Percentiles rank a stretch among this genome's conserved stretches.
These are phyloP conservation scores for Pestalotiopsis sp. DNA, from an alignment of 2,329 filamentous ascomycete genomes.

Conservation along the genomic window DNA sequence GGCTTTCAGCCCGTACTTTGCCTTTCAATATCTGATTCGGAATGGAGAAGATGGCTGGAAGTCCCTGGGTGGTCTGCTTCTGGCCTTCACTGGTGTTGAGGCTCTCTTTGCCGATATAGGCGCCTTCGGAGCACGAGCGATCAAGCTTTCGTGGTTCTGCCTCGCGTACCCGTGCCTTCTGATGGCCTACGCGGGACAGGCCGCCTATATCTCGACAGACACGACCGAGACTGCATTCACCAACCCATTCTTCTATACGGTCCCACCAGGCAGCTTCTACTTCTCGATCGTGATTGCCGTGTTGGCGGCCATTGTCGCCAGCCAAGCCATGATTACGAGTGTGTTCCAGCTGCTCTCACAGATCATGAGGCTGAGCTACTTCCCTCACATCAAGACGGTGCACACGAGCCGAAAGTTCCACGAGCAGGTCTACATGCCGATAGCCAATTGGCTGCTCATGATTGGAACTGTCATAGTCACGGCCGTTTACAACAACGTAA, in stretches of 20 bases:
- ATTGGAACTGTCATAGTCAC: conserved; percentile 71
- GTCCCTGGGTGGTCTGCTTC: conserved; percentile 66
- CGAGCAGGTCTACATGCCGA: conserved; percentile 73
- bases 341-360: conserved; percentile 58
- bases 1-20: conserved; percentile 58
- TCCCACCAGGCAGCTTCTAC: conserved; percentile 66
- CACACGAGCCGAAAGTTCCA: conserved; percentile 70
- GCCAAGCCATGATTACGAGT: conserved; percentile 74
- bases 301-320: conserved; percentile 71
- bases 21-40: conserved; percentile 59
- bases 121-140: conserved; percentile 67
- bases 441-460: conserved; percentile 77
- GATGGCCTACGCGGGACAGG: conserved; percentile 69
- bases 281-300: conserved; percentile 68
- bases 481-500: conserved; percentile 54
- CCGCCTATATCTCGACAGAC: conserved; percentile 63
- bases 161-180: conserved; percentile 64
- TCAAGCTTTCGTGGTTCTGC: conserved; percentile 71
- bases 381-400: conserved; percentile 71
- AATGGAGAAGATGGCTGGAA: conserved; percentile 62
- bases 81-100: conserved; percentile 74
- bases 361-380: conserved; percentile 68
- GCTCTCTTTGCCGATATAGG: conserved; percentile 76
- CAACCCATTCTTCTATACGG: conserved; percentile 73
- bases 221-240: conserved; percentile 53